Evolutionary conservation across 2,329 filamentous ascomycete genomes (phyloP), one percentile per base, ranked within the genome.

Genomic region (Colletotrichum limetticola): DNA sequence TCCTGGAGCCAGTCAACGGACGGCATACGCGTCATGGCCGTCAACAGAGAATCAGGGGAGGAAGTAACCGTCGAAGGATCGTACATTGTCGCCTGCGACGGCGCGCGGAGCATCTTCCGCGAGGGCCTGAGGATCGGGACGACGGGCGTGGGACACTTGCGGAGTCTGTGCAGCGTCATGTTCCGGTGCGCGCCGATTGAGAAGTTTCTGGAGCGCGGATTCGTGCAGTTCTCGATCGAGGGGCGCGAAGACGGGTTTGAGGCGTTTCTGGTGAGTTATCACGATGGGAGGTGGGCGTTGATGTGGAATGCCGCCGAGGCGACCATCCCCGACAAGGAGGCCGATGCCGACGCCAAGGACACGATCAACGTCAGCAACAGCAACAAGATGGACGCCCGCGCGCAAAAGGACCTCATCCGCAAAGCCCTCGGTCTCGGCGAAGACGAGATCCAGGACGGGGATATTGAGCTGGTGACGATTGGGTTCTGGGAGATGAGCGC

Each of bases 11-110:
- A 80, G 68, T 1, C 72, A 78, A 8, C 73, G 66, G 42, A 55
- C 30, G 65, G 65, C 42, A 46, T 68, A 16, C 37, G 7, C n/a
- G 19, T 55, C 24, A 68, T 57, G 5, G 65, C 65, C 14, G 22
- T 61, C 46, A 42, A 42, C 11, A 37, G 7, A 30, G 22, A 42
- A 30, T 49, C 42, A 49, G 57, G 56, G 6, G 57, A 42, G 30
- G 9, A 55, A 72, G 80, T 58, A 35, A 76, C 69, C 5, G 63
- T 85, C n/a, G 66, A 66, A 3, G 80, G 78, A 8, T 76, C 79
- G 2, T 85, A 85, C 66, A 75, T 84, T 22, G 79, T 85, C 22
- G 82, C 82, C 14, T 82, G 80, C 37, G 84, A 85, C 62, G 83
- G 83, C 12, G 78, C 78, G 11, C 66, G 74, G 32, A 81, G 80